Conservation (phyloP, 1,139 yeast genomes). For the Eremothecium gossypii region DNA sequence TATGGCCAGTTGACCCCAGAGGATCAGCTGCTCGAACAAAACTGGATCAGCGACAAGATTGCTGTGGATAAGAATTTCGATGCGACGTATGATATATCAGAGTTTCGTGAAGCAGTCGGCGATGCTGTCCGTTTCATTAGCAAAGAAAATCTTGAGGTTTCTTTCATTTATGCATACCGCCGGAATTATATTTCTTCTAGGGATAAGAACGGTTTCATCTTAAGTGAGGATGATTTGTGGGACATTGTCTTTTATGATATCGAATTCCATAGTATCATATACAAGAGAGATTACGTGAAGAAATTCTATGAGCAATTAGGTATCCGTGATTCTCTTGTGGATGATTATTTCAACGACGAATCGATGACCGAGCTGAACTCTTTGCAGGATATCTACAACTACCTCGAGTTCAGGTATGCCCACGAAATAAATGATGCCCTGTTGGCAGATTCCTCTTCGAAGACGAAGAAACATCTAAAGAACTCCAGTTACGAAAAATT, state of each 20-base stretch:
- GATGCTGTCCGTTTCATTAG: constrained; percentile 72
- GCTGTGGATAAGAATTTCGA: constrained; percentile 43
- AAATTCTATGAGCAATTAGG: constrained; percentile 48
- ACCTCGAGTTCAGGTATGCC: constrained; percentile 71
- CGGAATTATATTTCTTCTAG: constrained; percentile 62
- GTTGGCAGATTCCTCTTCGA: constrained; percentile 16
- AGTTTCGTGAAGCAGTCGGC: constrained; percentile 63
- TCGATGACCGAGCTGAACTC: constrained; percentile 50
- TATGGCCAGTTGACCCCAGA: constrained; percentile 55
- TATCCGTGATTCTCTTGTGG: constrained; percentile 52
- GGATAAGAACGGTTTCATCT: constrained; percentile 45
- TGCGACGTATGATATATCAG: constrained; percentile 40
- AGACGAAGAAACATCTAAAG: constrained; percentile 57
- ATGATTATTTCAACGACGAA: constrained; percentile 45
- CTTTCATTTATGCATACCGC: constrained; percentile 94
- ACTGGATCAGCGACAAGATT: constrained; percentile 63
- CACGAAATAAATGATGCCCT: constrained; percentile 50
- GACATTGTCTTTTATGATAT: constrained; percentile 76
- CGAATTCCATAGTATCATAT: constrained; percentile 78
- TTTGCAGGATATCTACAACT: constrained; percentile 79
- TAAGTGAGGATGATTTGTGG: constrained; percentile 87
- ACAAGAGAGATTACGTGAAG: constrained; percentile 59
- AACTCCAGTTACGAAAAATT: constrained; percentile 70
- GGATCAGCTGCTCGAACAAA: constrained; percentile 63
- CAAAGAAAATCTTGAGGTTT: constrained; percentile 78